Evolutionary conservation across 208 protist species (phyloP), one percentile per base, ranked within the genome.

Genomic region (Sergeia podlipaevii): DNA sequence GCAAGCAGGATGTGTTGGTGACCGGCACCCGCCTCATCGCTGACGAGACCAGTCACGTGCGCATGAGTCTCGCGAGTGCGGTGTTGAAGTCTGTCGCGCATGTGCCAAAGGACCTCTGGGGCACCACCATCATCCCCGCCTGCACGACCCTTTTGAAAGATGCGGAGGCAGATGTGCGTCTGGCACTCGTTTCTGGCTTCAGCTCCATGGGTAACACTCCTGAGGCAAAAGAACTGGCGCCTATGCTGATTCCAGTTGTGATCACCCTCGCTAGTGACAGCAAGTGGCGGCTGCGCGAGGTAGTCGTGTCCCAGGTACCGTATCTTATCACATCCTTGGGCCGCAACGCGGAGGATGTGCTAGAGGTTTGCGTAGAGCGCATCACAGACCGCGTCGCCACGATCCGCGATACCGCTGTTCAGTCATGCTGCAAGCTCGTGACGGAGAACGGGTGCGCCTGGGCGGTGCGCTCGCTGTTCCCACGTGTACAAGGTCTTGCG

Each of bases 251-350:
- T 18, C 88, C 88, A 15, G 88, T 90, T 20, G 78, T 95, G 26
- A 70, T 92, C 24, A 64, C 65, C 34, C 80, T 95, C 48, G 79
- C 82, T 28, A 54, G 63, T 38, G 88, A 95, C 59, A 69, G 79
- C n/a, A 89, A 91, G 60, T 95, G 88, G 88, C 77, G 88, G 1
- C 70, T 95, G 61, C 80, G 88, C 4, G 84, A 95, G 54, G 74
- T 82, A 20, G 88, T 95, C 11, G 74, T 95, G 48, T 76, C 74
- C 33, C 84, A 92, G 65, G 74, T 95, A 51, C 84, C 88, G 1
- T 82, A 76, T 60, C 64, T 95, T 43, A 89, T 95, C 65, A 87
- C 79, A 7, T 78, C 79, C 2, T 68, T 90, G 5, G 87, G 80
- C 10, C 65, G 63, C 36, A 74, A 68, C 55, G 75, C 72, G 10